Evolutionary conservation across 768 basidiomycete species (phyloP), one percentile per base, ranked within the genome.

Genomic region (Leucocoprinus birnbaumii): DNA sequence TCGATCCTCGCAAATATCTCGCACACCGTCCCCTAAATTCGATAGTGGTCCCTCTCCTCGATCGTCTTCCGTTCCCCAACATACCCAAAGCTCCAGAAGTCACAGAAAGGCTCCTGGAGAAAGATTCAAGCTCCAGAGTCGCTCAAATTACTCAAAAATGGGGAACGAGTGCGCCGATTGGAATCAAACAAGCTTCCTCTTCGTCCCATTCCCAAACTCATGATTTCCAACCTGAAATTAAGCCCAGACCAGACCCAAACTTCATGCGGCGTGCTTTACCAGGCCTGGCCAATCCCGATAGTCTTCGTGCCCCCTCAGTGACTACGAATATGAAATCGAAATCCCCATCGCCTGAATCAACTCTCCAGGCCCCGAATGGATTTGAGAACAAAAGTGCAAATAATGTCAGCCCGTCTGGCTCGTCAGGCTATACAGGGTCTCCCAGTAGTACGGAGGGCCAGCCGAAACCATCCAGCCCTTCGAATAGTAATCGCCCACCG

Each of bases 181-280:
- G 67, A 22, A 51, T 70, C 16, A 73, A 70, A 40, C 51, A 56
- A 14, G 27, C 50, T 9, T 13, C 49, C 21, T 21, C 51, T 24
- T 35, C 60, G 16, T 16, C 14, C n/a, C 35, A 38, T 31, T 9
- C 48, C 11, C 35, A 53, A 13, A 27, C 31, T 35, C 48, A 34
- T 19, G 18, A 26, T 9, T 40, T 35, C 11, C 53, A 31, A 35
- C 6, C 38, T 22, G 54, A 55, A 16, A 44, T 42, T 24, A 31
- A 34, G 34, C 27, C 40, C 16, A 44, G 49, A 53, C 48, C 34
- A 19, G 56, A 48, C 16, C 25, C 41, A 45, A 11, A 34, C 34
- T 46, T 51, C 49, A 55, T 57, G 27, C 72, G 74, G 14, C 70
- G 65, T 19, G 71, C 78, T 9, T 68, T 80, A 35, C 78, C 79